Base-by-base conservation (phyloP, 495 filamentous ascomycete genomes). In the Alectoria sarmentosa region DNA sequence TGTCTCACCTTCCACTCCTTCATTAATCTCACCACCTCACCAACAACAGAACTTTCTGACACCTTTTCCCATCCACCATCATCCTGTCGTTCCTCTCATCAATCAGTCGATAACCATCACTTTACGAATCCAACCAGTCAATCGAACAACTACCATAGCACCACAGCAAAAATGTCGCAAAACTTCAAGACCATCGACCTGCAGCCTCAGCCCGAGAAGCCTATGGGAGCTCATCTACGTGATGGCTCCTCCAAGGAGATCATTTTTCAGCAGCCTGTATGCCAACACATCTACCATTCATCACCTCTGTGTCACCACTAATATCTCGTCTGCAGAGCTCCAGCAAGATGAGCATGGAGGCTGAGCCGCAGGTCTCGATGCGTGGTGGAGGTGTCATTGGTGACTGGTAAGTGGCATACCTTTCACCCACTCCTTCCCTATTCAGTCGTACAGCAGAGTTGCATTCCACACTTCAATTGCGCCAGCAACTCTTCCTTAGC, bases 311-410 rank as follows among this genome's bases (percentile, higher is more conserved):
- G 46, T 46, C 42, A 1, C 2, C 11, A 21, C 46, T 48, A 11
- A 48, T n/a, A 1, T 48, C 13, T 4, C 13, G 3, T 30, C 13
- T 52, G 6, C 17, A 55, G 52, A 55, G 28, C 30, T 34, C 52
- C 21, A 2, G 52, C 15, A 32, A 55, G 52, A 55, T 55, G 52
- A 55, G 52, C 52, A 55, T 55, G 52, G 1, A 34, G 3, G 52
- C 52, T 8, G 52, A 55, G 30, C 52, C 52, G 28, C 52, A 55
- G 30, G 52, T 55, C 1, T 55, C 52, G 30, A 55, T 55, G 52
- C 52, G 52, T 2, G 52, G 52, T 34, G 52, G 52, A 9, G 52
- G 52, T 19, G 52, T 34, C 15, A 55, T 55, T 55, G 52, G 52
- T 36, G 52, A 55, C 10, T 55, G 52, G 52, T 55, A 2, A 21